Conservation (phyloP, 2,329 filamentous ascomycete species). For the Pseudogymnoascus sp. region DNA sequence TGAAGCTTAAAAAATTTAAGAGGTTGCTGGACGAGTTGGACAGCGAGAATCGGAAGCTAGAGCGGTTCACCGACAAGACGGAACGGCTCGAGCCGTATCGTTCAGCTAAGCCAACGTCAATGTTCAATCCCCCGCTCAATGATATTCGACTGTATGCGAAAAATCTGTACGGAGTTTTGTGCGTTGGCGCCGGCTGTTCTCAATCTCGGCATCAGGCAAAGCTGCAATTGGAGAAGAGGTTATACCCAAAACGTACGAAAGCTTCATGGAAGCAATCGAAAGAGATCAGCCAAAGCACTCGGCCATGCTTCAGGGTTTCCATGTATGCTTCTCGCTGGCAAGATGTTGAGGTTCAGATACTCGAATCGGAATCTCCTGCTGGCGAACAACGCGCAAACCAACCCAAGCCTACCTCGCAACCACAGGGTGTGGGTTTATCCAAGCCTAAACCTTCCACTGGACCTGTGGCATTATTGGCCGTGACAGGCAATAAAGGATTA, state of each 20-base stretch:
- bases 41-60: not conserved
- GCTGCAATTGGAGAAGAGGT: not conserved
- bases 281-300: not conserved
- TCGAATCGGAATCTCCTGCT: not conserved
- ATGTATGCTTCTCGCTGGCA: conserved; percentile 4
- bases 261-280: conserved; percentile 2
- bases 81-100: conserved; percentile 2
- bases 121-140: not conserved
- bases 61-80: not conserved
- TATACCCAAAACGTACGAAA: not conserved
- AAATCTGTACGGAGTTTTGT: not conserved
- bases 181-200: not conserved
- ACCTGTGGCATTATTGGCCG: not conserved
- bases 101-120: not conserved
- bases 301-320: not conserved
- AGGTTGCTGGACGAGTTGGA: conserved; percentile 3
- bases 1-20: not conserved
- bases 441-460: not conserved
- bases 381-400: not conserved
- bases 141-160: not conserved
- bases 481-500: not conserved
- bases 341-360: not conserved
- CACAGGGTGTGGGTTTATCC: not conserved
- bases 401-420: not conserved
- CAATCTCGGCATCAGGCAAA: conserved; percentile 2